Base-by-base conservation (phyloP, 495 filamentous ascomycete species). In the Penicillium psychrofluorescens region DNA sequence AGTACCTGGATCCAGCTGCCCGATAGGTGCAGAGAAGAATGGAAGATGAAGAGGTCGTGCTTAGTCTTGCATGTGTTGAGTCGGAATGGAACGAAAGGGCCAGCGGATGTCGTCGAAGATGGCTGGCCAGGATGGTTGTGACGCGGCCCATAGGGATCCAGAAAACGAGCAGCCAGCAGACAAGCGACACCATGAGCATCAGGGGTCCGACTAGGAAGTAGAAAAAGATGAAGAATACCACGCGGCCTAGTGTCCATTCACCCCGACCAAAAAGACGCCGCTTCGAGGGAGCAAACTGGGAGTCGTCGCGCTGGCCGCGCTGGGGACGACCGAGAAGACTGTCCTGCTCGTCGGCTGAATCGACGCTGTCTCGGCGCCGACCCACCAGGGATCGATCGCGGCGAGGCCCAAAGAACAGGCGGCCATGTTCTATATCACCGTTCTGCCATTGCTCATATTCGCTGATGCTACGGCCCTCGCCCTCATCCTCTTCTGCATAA, bases 361-460 rank as follows among this genome's bases (percentile, higher is more conserved):
- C 91, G 36, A 95, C 72, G 55, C 91, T 96, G 48, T 84, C 81
- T 50, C 92, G 79, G 50, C 90, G 84, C 30, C 88, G 81, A n/a
- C 92, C 92, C 34, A 98, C 68, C 40, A 98, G 80, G 9, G 88
- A 90, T 47, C 88, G 78, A 43, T 68, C 67, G 43, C 80, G 81
- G 48, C 78, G 78, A 11, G 92, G 92, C 6, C 92, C 94, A 61
- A 99, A 99, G 72, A 97, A 97, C 8, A 96, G 77, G 11, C 90
- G 75, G 4, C 92, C 92, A 64, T 95, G 87, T 63, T 99, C 92
- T 31, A 99, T 70, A 59, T 99, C 92, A 32, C 92, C 92, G 53
- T 84, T 95, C 61, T 99, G 92, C 92, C 92, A 99, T 61, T 95
- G 90, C 61, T 97, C 92, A 63, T 99, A 99, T 66, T 99, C 92